Percentiles rank a stretch among this genome's conserved stretches.
These are phyloP conservation scores for Suhomyces canberraensis DNA, from an alignment of 805 yeast species.

Conservation along the genomic window DNA sequence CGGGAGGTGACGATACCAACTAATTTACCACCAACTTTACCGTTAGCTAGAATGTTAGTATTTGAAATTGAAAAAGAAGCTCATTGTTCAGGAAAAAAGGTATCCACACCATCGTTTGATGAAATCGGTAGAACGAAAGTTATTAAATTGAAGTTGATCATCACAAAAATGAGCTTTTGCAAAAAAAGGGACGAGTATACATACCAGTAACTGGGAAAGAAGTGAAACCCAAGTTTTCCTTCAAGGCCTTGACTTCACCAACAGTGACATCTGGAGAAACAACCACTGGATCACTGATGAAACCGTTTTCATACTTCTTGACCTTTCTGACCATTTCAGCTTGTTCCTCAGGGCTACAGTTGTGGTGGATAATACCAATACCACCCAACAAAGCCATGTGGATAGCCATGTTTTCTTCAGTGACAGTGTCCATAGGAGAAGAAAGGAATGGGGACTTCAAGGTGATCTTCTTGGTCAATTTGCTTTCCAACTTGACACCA, in stretches of 20 bases:
- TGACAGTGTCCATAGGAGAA: conserved; percentile 99
- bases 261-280: conserved; percentile 75
- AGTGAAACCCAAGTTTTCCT: conserved; percentile 78
- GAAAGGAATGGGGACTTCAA: conserved; percentile 94
- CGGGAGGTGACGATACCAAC: conserved; percentile 96
- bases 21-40: conserved; percentile 82
- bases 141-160: conserved; percentile 54
- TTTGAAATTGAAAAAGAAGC: background rate
- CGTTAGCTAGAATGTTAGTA: conserved; percentile 62
- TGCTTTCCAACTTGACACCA: conserved; percentile 74
- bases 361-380: conserved; percentile 97
- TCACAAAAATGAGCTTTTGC: conserved; percentile 30
- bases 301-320: conserved; percentile 96
- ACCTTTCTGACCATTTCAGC: conserved; percentile 98
- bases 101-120: conserved; percentile 97
- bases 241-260: conserved; percentile 72
- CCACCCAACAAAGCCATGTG: conserved; percentile 98
- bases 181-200: conserved; percentile 86
- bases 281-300: conserved; percentile 91
- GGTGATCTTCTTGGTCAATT: conserved; percentile 86
- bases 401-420: conserved; percentile 96
- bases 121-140: conserved; percentile 99
- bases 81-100: conserved; percentile 19
- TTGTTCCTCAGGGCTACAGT: conserved; percentile 94
- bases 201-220: conserved; percentile 99